Percentiles rank a stretch among this genome's conserved stretches.
These are phyloP conservation scores for Inga leiocalycina DNA, from an alignment of 306 rosid species.

Conservation along the genomic window DNA sequence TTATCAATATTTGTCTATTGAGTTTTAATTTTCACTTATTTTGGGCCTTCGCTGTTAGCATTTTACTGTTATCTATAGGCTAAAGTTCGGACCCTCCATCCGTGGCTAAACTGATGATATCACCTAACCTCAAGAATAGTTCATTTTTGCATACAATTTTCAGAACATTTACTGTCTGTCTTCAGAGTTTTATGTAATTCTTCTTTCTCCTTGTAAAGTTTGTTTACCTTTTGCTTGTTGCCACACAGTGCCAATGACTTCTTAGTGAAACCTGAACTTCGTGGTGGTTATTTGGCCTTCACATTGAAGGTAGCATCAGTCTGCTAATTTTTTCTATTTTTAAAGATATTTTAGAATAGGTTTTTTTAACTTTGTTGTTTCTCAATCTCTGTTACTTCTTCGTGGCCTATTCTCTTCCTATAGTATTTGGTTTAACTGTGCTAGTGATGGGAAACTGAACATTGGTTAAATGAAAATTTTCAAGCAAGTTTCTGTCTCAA, in stretches of 20 bases:
- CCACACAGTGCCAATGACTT: conserved; percentile 70
- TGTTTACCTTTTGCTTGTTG: conserved; percentile 33
- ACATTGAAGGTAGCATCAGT: conserved; percentile 63
- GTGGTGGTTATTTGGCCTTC: conserved; percentile 93
- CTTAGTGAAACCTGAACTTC: conserved; percentile 65
- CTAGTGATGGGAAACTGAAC: background rate
- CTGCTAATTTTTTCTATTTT: conserved; percentile 20
- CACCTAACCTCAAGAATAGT: conserved; percentile 9
- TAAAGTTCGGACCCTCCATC: background rate
- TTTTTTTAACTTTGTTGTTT: conserved; percentile 13
- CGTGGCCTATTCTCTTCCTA: conserved; percentile 11
- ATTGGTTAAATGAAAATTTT: conserved; percentile 5
- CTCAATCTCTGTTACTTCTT: conserved; percentile 9
- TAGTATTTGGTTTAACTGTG: conserved; percentile 2
- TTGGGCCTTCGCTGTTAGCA: background rate
- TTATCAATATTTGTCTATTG: conserved; percentile 4
- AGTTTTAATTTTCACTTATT: conserved; percentile 10
- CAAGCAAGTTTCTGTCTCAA: background rate
- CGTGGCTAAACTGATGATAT: background rate
- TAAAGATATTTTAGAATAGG: conserved; percentile 12
- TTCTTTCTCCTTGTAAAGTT: conserved; percentile 12
- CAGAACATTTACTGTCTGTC: conserved; percentile 24
- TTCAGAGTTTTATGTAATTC: conserved; percentile 17
- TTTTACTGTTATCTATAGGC: conserved; percentile 25
- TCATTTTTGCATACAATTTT: conserved; percentile 19